Percentiles rank a stretch among this genome's conserved stretches.
These are phyloP conservation scores for Schrenkiella parvula DNA, from an alignment of 345 rosid species.

Conservation along the genomic window DNA sequence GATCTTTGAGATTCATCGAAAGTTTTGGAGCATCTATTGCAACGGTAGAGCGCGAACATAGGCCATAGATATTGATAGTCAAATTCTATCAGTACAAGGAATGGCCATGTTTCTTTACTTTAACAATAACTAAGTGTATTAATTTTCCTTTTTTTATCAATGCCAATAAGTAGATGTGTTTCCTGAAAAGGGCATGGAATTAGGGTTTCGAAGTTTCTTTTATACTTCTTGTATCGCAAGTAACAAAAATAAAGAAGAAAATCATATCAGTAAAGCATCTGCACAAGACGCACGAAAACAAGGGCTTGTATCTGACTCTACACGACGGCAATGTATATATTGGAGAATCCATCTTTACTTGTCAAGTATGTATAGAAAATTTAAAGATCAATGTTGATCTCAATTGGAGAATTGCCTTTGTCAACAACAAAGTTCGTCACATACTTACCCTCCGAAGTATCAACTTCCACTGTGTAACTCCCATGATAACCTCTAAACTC, in stretches of 20 bases:
- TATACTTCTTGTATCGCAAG: background rate
- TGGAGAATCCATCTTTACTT: background rate
- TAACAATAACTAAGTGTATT: too few species aligned
- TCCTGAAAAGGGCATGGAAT: background rate
- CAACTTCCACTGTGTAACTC: constrained; percentile 52
- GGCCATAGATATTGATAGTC: too few species aligned
- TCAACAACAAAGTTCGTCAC: constrained; percentile 55
- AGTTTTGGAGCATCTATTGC: too few species aligned
- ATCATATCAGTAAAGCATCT: background rate
- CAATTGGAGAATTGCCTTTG: constrained; percentile 57
- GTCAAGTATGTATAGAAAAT: background rate
- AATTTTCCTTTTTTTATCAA: too few species aligned
- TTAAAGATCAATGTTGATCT: constrained; percentile 48
- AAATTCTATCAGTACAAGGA: too few species aligned
- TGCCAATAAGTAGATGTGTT: too few species aligned
- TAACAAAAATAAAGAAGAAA: background rate
- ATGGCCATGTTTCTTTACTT: too few species aligned
- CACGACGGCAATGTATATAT: background rate
- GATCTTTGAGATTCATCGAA: too few species aligned
- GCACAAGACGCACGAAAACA: background rate
- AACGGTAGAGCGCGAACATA: too few species aligned
- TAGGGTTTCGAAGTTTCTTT: background rate
- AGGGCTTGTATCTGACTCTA: background rate
- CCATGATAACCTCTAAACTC: constrained; percentile 85
- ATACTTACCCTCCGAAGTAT: constrained; percentile 35